phyloP scores from a whole-genome alignment of 2,329 filamentous ascomycete genomes.

The Monosporascus cannonballus region DNA sequence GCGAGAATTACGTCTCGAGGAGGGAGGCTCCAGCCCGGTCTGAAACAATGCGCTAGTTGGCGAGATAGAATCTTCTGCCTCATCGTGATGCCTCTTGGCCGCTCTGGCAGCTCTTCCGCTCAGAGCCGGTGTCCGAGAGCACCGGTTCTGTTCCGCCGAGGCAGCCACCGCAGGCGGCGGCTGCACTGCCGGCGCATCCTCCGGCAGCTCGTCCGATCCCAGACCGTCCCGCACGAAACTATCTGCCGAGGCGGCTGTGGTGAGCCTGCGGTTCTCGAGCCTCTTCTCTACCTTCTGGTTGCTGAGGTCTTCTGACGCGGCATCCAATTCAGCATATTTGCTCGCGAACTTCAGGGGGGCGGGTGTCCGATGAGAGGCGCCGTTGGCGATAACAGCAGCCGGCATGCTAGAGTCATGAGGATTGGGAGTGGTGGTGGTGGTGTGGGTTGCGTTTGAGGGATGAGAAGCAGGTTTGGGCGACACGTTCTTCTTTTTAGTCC shows the following conservation, averaged over 20 bases:
- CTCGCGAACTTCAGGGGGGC: conserved; percentile 18
- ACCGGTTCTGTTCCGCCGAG: conserved; percentile 16
- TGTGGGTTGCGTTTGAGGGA: conserved; percentile 16
- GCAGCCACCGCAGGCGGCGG: conserved; percentile 15
- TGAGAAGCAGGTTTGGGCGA: conserved; percentile 23
- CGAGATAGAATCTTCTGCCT: conserved; percentile 47
- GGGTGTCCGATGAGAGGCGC: conserved; percentile 10
- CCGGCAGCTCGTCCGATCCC: conserved; percentile 10
- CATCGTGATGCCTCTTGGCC: conserved; percentile 48
- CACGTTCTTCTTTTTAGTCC: conserved; percentile 28
- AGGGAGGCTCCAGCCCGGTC: conserved; percentile 36
- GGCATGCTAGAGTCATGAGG: conserved; percentile 25
- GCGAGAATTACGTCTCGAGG: conserved; percentile 47
- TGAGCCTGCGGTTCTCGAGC: conserved; percentile 15
- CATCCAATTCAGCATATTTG: conserved; percentile 18
- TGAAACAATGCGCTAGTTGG: conserved; percentile 45
- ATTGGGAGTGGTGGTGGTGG: conserved; percentile 13
- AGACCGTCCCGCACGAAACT: conserved; percentile 23
- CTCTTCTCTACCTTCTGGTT: conserved; percentile 20
- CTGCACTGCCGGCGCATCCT: conserved; percentile 15
- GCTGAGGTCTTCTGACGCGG: conserved; percentile 9
- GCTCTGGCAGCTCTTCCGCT: conserved; percentile 24
- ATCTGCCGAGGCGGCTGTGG: conserved; percentile 14
- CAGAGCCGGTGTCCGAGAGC: conserved; percentile 22
- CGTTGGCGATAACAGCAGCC: conserved; percentile 21